These are phyloP conservation scores for grape (Vitis vinifera) DNA, from an alignment of 164 flowering plant species.

Conservation along the genomic window DNA sequence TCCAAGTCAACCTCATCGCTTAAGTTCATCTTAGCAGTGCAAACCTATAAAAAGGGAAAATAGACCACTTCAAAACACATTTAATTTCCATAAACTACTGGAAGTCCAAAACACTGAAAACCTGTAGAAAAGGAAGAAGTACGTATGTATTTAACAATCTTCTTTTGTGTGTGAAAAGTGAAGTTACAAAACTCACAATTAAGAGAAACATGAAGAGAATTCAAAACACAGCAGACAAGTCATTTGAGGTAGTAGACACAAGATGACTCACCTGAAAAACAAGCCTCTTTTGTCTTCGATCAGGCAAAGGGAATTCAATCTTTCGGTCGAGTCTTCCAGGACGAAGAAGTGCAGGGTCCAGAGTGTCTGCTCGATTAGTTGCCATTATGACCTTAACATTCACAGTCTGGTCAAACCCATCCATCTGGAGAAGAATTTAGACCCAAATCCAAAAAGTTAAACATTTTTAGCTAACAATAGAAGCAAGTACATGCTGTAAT, in stretches of 20 bases:
- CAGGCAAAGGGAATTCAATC: conserved; percentile 96
- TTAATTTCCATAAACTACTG: neutral
- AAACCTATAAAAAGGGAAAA: conserved; percentile 55
- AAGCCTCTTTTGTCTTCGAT: conserved; percentile 93
- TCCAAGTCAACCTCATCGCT: conserved; percentile 97
- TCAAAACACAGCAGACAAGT: neutral
- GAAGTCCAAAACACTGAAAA: neutral
- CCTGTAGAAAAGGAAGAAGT: neutral
- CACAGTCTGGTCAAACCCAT: conserved; percentile 96
- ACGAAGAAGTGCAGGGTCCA: conserved; percentile 96
- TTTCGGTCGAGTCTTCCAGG: conserved; percentile 96
- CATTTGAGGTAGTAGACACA: neutral
- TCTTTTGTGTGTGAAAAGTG: no score
- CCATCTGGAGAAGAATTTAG: conserved; percentile 62
- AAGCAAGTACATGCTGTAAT: no score
- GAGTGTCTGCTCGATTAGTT: conserved; percentile 92
- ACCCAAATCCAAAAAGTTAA: neutral
- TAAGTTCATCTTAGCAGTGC: conserved; percentile 95
- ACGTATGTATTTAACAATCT: neutral
- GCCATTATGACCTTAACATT: conserved; percentile 99
- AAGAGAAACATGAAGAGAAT: neutral
- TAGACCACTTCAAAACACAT: neutral
- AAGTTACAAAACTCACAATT: neutral
- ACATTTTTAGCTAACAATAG: neutral
- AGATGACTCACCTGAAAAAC: conserved; percentile 74